Evolutionary conservation across 805 yeast genomes (phyloP).

Genomic region (Alloascoidea hylecoeti): DNA sequence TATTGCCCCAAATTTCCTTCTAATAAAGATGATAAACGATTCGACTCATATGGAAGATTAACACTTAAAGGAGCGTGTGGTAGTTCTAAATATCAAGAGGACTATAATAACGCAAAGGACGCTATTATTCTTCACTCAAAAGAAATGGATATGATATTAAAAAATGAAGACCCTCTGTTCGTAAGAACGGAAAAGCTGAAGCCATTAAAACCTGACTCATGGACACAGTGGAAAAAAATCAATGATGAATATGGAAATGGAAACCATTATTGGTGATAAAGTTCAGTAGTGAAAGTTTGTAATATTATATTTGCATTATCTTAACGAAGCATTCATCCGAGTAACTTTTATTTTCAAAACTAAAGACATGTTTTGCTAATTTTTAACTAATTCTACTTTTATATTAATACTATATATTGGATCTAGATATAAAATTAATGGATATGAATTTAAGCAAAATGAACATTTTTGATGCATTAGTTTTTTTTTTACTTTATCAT

Average conservation of each 20-base stretch:
- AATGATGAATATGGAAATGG: constrained; percentile 16
- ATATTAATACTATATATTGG: too few relatives aligned
- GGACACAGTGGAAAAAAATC: constrained; percentile 14
- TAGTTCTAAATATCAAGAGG: constrained; percentile 17
- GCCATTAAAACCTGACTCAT: background rate
- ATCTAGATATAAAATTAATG: too few relatives aligned
- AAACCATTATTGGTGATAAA: constrained; percentile 1
- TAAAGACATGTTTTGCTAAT: too few relatives aligned
- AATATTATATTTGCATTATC: too few relatives aligned
- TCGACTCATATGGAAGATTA: constrained; percentile 13
- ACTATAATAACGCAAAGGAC: constrained; percentile 17
- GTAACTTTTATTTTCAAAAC: too few relatives aligned
- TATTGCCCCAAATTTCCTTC: background rate
- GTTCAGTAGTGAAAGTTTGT: too few relatives aligned
- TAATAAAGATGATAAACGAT: constrained; percentile 6
- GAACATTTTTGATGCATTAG: too few relatives aligned
- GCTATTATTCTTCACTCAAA: constrained; percentile 18
- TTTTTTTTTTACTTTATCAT: too few relatives aligned
- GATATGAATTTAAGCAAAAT: too few relatives aligned
- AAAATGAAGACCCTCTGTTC: background rate
- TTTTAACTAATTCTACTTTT: too few relatives aligned
- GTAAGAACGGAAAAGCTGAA: background rate
- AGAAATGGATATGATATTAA: constrained; percentile 14
- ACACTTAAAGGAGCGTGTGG: constrained; percentile 17
- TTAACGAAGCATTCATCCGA: too few relatives aligned